Evolutionary conservation across 2,329 filamentous ascomycete species (phyloP).

Genomic region (Colletotrichum sp.): DNA sequence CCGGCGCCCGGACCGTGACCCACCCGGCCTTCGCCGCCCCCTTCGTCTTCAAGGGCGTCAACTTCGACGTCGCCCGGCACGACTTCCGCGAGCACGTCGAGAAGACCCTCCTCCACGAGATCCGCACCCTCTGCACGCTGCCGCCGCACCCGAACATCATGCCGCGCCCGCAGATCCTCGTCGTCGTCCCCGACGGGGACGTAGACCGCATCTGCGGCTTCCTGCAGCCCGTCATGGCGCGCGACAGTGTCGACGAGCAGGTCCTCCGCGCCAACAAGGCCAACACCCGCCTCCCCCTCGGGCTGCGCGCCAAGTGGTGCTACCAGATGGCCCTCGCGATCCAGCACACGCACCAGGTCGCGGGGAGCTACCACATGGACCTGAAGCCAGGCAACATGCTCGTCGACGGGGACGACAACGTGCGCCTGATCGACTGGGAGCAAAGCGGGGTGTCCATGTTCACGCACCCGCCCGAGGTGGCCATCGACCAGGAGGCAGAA

Average conservation of each 20-base stretch:
- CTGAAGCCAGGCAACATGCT: constrained; percentile 34
- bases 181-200: not conserved
- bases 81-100: constrained; percentile 10
- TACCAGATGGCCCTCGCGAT: constrained; percentile 26
- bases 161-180: constrained; percentile 14
- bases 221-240: constrained; percentile 17
- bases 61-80: constrained; percentile 7
- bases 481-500: constrained; percentile 17
- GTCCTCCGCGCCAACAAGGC: constrained; percentile 18
- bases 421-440: constrained; percentile 30
- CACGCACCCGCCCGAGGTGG: constrained; percentile 22
- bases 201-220: constrained; percentile 20
- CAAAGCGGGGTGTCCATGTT: constrained; percentile 27
- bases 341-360: constrained; percentile 24
- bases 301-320: constrained; percentile 26
- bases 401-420: constrained; percentile 19
- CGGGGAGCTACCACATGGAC: constrained; percentile 31
- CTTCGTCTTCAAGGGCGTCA: constrained; percentile 24
- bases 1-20: constrained; percentile 12
- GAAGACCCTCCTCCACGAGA: constrained; percentile 21
- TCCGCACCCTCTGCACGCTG: constrained; percentile 18
- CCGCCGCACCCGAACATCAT: constrained; percentile 25
- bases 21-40: not conserved
- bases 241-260: constrained; percentile 17
- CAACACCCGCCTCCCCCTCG: constrained; percentile 12